Evolutionary conservation across 495 filamentous ascomycete genomes (phyloP), one percentile per base, ranked within the genome.

Genomic region (Xylaria nigripes): DNA sequence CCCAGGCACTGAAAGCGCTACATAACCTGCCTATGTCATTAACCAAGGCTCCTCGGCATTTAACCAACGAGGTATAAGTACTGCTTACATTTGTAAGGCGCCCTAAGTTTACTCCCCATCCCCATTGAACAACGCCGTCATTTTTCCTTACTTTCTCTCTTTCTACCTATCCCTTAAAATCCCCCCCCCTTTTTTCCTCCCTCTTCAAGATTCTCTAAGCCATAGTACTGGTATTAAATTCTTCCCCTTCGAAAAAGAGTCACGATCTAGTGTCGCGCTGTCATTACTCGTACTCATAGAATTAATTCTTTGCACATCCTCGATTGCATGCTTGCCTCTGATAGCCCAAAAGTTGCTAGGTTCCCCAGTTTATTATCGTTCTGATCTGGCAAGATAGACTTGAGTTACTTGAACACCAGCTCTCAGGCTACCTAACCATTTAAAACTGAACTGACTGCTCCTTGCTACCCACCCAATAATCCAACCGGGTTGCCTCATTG

Each of bases 61-160:
- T 10, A 5, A 30, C 32, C 32, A 36, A 36, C 32, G 15, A 13
- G 32, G 32, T 36, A 36, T n/a, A n/a, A n/a, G n/a, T n/a, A n/a
- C n/a, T n/a, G n/a, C 32, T 5, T 36, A 2, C 32, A 10, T 30
- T 36, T 36, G 32, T 36, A 36, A 36, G 10, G 32, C 32, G 10
- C 32, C 13, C 23, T 23, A 48, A 43, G 51, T 55, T 42, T 50
- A 44, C 54, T 32, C 48, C 54, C 42, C 22, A n/a, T 21, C 54
- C 48, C 47, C 9, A n/a, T 13, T 60, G 50, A 53, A 57, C 57
- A 54, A 54, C 58, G 43, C 59, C 61, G 59, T 64, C 55, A 57
- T 58, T 61, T 58, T 64, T 55, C n/a, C n/a, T n/a, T n/a, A n/a
- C n/a, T n/a, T n/a, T n/a, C n/a, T n/a, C n/a, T n/a, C 64, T 59